phyloP scores from a whole-genome alignment of 441 rosid species.

The Metrosideros polymorpha region DNA sequence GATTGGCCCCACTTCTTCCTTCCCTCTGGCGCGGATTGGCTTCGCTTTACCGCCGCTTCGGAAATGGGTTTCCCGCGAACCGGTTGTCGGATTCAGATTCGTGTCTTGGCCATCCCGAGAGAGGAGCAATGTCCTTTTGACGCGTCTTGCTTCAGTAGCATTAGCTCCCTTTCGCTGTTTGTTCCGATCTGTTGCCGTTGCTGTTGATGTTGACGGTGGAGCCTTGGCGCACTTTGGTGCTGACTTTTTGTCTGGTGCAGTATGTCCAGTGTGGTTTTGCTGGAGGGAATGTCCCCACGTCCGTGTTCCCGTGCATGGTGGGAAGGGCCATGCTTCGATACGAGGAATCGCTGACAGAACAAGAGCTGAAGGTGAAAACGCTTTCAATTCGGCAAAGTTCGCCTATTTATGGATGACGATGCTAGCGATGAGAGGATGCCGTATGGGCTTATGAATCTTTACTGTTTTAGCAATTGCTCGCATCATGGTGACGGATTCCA shows the following conservation, averaged over 20 bases:
- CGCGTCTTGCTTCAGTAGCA: neutral
- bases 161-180: neutral
- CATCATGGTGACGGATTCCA: neutral
- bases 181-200: neutral
- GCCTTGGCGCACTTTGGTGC: neutral
- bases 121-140: neutral
- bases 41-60: neutral
- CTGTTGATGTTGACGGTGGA: neutral
- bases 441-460: neutral
- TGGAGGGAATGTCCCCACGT: conserved; percentile 95
- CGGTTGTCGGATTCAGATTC: neutral
- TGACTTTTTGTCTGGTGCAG: conserved; percentile 31
- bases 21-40: too few relatives aligned
- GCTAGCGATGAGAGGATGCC: neutral
- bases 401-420: neutral
- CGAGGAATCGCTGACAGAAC: conserved; percentile 88
- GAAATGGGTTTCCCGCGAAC: neutral
- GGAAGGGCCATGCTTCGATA: conserved; percentile 89
- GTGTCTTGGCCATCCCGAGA: neutral
- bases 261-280: conserved; percentile 97
- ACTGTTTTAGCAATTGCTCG: neutral
- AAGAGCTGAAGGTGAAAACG: conserved; percentile 60
- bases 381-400: neutral
- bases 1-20: too few relatives aligned
- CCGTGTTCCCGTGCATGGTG: conserved; percentile 94